Evolutionary conservation across 257 asterid genomes (phyloP).

Genomic region (Ajuga chamaepitys): DNA sequence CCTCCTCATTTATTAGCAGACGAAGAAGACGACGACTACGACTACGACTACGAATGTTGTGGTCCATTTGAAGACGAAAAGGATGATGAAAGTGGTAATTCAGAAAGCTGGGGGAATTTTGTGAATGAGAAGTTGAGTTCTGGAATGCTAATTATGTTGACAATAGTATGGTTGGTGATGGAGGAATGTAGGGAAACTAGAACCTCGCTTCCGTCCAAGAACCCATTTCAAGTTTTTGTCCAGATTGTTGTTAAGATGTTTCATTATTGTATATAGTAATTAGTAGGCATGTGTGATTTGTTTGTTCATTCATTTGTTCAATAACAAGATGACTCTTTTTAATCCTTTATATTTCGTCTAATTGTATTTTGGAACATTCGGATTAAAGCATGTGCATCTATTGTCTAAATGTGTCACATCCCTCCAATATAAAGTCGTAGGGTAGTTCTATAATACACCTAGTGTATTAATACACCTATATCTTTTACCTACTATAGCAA

Average conservation of each 20-base stretch:
- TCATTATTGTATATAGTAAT: background rate
- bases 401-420: no score
- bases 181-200: conserved; percentile 1
- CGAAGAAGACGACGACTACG: background rate
- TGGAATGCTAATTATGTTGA: conserved; percentile 11
- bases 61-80: background rate
- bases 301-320: background rate
- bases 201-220: background rate
- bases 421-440: no score
- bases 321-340: background rate
- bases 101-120: background rate
- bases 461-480: no score
- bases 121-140: background rate
- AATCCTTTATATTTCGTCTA: no score
- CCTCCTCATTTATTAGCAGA: conserved; percentile 33
- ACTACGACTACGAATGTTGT: no score
- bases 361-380: no score
- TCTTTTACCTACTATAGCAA: no score
- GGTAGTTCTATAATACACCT: no score
- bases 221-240: background rate
- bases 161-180: background rate
- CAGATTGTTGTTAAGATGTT: background rate
- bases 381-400: no score
- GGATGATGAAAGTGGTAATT: background rate
- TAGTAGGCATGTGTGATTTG: no score